Base-by-base conservation (phyloP, 805 yeast genomes). In the Ogataea populi-albae region DNA sequence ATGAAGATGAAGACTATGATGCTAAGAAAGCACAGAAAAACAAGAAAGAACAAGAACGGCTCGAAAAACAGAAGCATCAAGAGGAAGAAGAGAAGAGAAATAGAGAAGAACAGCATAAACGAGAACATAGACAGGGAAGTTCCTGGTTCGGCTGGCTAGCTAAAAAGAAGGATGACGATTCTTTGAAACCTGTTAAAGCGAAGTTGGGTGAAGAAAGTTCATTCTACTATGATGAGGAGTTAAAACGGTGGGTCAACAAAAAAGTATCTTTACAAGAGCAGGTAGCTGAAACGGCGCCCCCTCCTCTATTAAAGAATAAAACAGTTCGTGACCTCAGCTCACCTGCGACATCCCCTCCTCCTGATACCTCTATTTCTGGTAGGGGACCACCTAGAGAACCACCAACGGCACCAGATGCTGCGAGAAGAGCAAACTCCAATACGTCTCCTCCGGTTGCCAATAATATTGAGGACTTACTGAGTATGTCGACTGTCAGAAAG, bases 221-320 rank as follows among this genome's bases (percentile, higher is more conserved):
- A 12, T 82, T 93, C 55, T 73, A 76, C 52, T 93, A 78, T 57
- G 96, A 89, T 62, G 91, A 86, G 50, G 77, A 83, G 40, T 71
- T 83, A 54, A 80, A 82, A 56, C 74, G 96, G 52, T 93, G 97
- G 96, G 77, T 93, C 34, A 81, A 86, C 54, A 76, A 75, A 37
- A 75, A 77, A 43, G 77, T 75, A 4, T 74, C 80, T 17, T 68
- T 73, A 32, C 93, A 77, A 54, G 89, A 82, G 32, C 79, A 79
- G 49, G 61, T 69, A 34, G 67, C 65, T 31, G 61, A 68, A 5
- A 60, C 75, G 1, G 71, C 76, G 3, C 78, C 81, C 2, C 81
- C 91, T 3, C 91, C 96, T 4, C 93, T 94, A 4, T 79, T 80
- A 17, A 58, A 51, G 47, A 71, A 71, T 51, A 59, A 59, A 35